These are phyloP conservation scores for Metschnikowia peoriensis DNA, from an alignment of 805 yeast genomes.

Conservation along the genomic window DNA sequence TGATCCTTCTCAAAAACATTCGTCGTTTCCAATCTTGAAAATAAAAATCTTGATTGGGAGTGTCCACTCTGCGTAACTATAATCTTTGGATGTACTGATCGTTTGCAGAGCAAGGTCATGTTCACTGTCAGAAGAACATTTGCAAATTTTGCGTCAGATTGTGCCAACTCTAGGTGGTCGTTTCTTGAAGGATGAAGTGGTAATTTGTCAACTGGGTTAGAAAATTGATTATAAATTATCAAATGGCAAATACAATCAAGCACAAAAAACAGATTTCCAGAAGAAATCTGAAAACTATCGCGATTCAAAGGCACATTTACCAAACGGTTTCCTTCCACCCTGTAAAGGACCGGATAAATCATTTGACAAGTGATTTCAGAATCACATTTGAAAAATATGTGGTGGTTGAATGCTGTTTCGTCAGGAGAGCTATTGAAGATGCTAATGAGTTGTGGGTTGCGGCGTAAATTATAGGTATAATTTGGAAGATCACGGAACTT, in stretches of 20 bases:
- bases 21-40: conserved; percentile 30
- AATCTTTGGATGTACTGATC: conserved; percentile 22
- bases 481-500: conserved; percentile 29
- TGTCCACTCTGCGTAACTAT: conserved; percentile 36
- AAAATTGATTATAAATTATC: conserved; percentile 23
- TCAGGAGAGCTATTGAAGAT: conserved; percentile 46
- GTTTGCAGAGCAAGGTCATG: not conserved
- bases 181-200: conserved; percentile 18
- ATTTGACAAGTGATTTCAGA: conserved; percentile 20
- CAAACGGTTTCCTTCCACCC: not conserved
- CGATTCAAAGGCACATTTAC: conserved; percentile 17
- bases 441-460: conserved; percentile 34
- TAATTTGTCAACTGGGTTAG: conserved; percentile 7
- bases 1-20: conserved; percentile 3
- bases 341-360: conserved; percentile 32
- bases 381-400: conserved; percentile 25
- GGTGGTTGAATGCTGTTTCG: conserved; percentile 43
- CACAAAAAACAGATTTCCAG: conserved; percentile 20
- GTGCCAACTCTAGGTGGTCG: conserved; percentile 9
- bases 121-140: conserved; percentile 7
- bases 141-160: not conserved
- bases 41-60: conserved; percentile 37
- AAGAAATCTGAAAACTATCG: conserved; percentile 2
- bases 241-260: conserved; percentile 30
- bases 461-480: conserved; percentile 33